Percentiles rank a stretch among this genome's conserved stretches.
These are phyloP conservation scores for Salix brachista DNA, from an alignment of 345 rosid genomes.

Conservation along the genomic window DNA sequence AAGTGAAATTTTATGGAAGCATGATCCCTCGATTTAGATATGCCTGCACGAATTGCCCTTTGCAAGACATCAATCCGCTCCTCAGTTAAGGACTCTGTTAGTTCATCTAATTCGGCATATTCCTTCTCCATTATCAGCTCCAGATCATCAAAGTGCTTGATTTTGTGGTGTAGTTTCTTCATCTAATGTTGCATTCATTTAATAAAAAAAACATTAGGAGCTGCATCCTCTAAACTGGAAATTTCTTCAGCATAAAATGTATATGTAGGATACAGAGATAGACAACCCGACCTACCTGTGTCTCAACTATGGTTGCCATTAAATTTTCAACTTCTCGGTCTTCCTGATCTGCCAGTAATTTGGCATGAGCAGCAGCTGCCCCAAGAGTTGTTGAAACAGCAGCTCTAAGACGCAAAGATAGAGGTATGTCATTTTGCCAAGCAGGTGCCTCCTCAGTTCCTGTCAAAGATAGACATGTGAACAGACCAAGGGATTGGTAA, in stretches of 20 bases:
- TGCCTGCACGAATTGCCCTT: conserved; percentile 41
- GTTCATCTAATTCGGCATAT: conserved; percentile 45
- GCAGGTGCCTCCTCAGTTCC: conserved; percentile 35
- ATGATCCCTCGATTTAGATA: conserved; percentile 59
- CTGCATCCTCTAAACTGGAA: background rate
- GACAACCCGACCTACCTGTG: conserved; percentile 50
- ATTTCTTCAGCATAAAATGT: background rate
- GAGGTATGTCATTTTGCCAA: conserved; percentile 43
- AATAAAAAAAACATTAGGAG: conserved; percentile 8
- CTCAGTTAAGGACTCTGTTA: conserved; percentile 36
- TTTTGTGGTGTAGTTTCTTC: conserved; percentile 64
- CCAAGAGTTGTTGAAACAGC: conserved; percentile 78
- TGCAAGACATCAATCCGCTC: conserved; percentile 33
- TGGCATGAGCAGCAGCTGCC: conserved; percentile 74
- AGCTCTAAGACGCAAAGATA: conserved; percentile 62
- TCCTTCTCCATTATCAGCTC: conserved; percentile 78
- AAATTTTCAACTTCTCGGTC: conserved; percentile 65
- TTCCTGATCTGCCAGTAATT: conserved; percentile 82
- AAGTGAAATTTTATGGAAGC: conserved; percentile 26
- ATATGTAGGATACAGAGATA: background rate
- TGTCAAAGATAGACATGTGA: conserved; percentile 23
- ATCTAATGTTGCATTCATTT: conserved; percentile 37
- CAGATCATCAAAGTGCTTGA: conserved; percentile 59
- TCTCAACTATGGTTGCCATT: conserved; percentile 54
- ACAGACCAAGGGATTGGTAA: background rate